phyloP scores from a whole-genome alignment of 805 yeast genomes.

The Pichia kluyveri region DNA sequence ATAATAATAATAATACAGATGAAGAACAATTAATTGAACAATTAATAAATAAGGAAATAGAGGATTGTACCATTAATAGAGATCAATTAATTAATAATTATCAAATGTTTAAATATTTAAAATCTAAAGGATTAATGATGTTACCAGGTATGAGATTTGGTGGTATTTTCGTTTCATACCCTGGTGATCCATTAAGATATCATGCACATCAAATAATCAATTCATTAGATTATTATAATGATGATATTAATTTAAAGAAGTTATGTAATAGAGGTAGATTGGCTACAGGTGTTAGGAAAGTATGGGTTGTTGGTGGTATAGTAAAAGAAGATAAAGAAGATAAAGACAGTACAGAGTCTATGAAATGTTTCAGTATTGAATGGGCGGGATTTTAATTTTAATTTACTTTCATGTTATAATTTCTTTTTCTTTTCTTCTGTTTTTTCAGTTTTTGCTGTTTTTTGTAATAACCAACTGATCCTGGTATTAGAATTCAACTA shows the following conservation, averaged over 20 bases:
- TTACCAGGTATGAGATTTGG: constrained; percentile 90
- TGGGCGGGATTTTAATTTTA: constrained; percentile 82
- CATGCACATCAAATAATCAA: constrained; percentile 80
- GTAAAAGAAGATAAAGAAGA: neutral
- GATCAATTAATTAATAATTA: constrained; percentile 12
- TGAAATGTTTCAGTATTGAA: constrained; percentile 68
- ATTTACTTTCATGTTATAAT: too few species aligned
- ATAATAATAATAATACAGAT: neutral
- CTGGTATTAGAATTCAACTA: too few species aligned
- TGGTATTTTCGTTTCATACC: constrained; percentile 80
- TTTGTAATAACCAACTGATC: too few species aligned
- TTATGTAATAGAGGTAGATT: constrained; percentile 81
- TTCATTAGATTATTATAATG: constrained; percentile 36
- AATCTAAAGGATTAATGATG: constrained; percentile 33
- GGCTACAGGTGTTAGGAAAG: constrained; percentile 87
- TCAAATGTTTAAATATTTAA: constrained; percentile 15
- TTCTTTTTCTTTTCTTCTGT: too few species aligned
- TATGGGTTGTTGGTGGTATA: constrained; percentile 52
- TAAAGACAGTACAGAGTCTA: neutral
- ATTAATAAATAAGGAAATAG: neutral
- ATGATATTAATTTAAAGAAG: constrained; percentile 46
- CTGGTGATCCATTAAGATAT: constrained; percentile 87
- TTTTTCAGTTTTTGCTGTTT: too few species aligned
- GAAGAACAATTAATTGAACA: neutral
- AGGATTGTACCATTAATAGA: neutral